These are phyloP conservation scores for Rhizopogon vesiculosus DNA, from an alignment of 768 basidiomycete genomes.

Conservation along the genomic window DNA sequence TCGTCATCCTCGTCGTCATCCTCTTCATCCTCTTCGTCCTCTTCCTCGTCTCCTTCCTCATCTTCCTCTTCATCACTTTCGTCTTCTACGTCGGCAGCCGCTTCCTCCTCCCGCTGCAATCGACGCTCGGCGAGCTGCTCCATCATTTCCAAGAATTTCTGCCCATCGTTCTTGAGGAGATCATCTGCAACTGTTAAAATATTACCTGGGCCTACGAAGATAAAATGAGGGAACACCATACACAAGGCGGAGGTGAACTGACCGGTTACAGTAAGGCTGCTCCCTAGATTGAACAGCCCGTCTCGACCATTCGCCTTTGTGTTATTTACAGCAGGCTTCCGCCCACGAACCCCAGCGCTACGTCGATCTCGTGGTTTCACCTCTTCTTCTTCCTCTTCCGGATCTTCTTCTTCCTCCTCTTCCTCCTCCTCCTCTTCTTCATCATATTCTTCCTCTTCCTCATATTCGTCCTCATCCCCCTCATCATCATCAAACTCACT, in stretches of 20 bases:
- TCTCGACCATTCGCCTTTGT: conserved; percentile 47
- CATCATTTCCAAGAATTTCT: conserved; percentile 99
- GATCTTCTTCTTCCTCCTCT: conserved; percentile 66
- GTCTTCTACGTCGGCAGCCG: conserved; percentile 54
- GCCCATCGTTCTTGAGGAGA: conserved; percentile 96
- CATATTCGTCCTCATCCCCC: conserved; percentile 48
- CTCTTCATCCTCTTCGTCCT: conserved; percentile 64
- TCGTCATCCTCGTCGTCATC: conserved; percentile 46
- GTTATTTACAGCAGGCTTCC: conserved; percentile 35
- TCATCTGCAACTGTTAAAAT: conserved; percentile 99
- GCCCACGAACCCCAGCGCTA: conserved; percentile 29
- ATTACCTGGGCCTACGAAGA: conserved; percentile 69
- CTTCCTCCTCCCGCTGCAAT: conserved; percentile 84
- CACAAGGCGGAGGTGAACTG: conserved; percentile 24
- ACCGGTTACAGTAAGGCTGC: conserved; percentile 80
- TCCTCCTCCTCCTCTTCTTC: conserved; percentile 66
- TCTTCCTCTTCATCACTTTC: conserved; percentile 61
- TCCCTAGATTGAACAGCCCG: conserved; percentile 77
- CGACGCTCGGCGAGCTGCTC: conserved; percentile 94
- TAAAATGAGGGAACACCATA: conserved; percentile 4
- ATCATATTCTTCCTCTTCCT: conserved; percentile 53
- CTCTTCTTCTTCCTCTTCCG: conserved; percentile 53
- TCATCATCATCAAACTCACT: conserved; percentile 67
- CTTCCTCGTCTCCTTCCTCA: conserved; percentile 54
- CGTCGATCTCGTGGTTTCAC: conserved; percentile 39